A percentile compares a stretch with the other conserved stretches of the same genome.
Evolutionary conservation across 169 alveolate genomes (phyloP).

Genomic region (Eimeria tenella): DNA sequence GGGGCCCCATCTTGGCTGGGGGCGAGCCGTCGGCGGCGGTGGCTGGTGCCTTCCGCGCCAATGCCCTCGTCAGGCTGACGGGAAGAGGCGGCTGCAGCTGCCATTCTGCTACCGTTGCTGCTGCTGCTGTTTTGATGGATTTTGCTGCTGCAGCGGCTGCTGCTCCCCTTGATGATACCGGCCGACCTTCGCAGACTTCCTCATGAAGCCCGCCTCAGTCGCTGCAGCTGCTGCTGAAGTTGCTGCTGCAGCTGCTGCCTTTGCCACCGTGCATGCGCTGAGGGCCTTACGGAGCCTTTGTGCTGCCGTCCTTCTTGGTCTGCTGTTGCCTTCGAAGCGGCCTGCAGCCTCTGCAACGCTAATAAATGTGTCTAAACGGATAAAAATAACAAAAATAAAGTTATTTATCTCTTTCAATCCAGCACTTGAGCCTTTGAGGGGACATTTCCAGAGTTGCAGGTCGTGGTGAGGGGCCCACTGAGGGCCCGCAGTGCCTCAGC

Average conservation of each 20-base stretch:
- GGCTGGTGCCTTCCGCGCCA: not conserved
- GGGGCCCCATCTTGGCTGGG: conserved; percentile 25
- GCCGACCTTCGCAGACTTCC: no score
- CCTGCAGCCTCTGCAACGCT: no score
- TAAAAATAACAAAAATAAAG: not conserved
- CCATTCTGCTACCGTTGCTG: conserved; percentile 31
- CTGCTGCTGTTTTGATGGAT: not conserved
- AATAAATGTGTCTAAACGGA: no score
- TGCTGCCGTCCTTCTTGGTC: not conserved
- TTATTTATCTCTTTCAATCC: no score
- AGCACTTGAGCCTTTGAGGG: no score
- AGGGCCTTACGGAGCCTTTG: not conserved
- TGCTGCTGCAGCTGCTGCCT: not conserved
- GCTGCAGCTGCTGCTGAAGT: not conserved
- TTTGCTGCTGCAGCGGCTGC: not conserved
- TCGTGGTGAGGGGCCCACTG: no score
- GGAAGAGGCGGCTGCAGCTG: conserved; percentile 6
- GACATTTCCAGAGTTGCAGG: no score
- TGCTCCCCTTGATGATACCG: not conserved
- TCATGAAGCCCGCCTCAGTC: no score
- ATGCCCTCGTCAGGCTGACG: not conserved
- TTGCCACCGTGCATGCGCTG: not conserved
- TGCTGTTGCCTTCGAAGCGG: not conserved
- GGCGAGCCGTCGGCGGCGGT: not conserved
- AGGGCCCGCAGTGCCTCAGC: no score